Percentiles rank a stretch among this genome's conserved stretches.
Conservation (phyloP, 164 flowering plant species). For the Houttuynia cordata region DNA sequence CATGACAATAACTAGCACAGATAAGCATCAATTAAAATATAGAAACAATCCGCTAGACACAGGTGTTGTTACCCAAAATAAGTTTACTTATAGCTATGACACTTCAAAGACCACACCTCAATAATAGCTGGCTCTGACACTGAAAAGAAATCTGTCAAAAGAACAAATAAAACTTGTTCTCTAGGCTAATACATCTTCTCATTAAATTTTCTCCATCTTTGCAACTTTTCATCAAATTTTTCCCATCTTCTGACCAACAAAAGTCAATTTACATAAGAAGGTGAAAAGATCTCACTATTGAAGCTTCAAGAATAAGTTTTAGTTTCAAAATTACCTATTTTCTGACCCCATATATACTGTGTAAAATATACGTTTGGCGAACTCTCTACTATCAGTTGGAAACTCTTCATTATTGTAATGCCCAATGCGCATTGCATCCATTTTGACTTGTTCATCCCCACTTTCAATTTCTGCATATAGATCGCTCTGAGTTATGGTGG, state of each 20-base stretch:
- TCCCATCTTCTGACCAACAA: too few species aligned
- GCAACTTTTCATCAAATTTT: not conserved
- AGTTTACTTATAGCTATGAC: too few species aligned
- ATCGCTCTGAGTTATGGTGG: too few species aligned
- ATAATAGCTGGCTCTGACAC: too few species aligned
- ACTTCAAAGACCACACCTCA: too few species aligned
- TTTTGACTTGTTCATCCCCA: conserved; percentile 88
- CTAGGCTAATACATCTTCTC: not conserved
- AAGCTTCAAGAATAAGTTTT: too few species aligned
- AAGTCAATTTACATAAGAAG: too few species aligned
- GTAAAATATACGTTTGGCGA: conserved; percentile 87
- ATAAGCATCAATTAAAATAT: too few species aligned
- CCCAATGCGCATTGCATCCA: conserved; percentile 92
- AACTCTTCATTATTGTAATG: conserved; percentile 61
- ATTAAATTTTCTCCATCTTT: not conserved
- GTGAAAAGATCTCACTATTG: too few species aligned
- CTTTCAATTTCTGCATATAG: conserved; percentile 44
- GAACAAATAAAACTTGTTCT: not conserved
- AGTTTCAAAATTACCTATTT: conserved; percentile 46
- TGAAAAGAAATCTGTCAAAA: not conserved
- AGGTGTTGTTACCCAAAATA: too few species aligned
- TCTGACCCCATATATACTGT: conserved; percentile 92
- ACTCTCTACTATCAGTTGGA: conserved; percentile 90
- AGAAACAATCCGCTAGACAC: too few species aligned
- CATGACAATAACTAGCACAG: too few species aligned